A percentile compares a stretch with the other conserved stretches of the same genome.
These are phyloP conservation scores for Ascochyta pisi DNA, from an alignment of 2,329 filamentous ascomycete genomes.

Conservation along the genomic window DNA sequence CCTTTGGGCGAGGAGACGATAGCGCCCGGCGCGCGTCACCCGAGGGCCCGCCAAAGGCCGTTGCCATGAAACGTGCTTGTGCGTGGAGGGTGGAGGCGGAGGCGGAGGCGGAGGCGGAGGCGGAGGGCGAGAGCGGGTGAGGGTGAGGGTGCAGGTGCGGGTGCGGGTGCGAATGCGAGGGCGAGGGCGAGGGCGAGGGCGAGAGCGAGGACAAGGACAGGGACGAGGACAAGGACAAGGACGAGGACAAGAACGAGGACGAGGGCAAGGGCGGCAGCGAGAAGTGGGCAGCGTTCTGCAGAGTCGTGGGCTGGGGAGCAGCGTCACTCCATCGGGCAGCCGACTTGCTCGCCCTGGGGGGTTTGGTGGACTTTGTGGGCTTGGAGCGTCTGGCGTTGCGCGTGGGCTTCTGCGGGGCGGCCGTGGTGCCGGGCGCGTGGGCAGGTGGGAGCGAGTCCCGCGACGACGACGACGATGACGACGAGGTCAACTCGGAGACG, in stretches of 20 bases:
- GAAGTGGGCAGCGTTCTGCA: constrained; percentile 23
- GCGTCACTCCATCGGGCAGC: constrained; percentile 40
- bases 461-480: constrained; percentile 29
- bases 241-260: no score
- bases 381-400: constrained; percentile 38
- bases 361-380: constrained; percentile 32
- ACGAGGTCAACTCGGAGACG: constrained; percentile 34
- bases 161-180: no score
- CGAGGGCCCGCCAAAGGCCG: constrained; percentile 45
- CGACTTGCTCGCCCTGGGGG: constrained; percentile 3
- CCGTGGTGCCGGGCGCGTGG: constrained; percentile 27
- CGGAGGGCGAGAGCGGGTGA: constrained; percentile 14
- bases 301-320: constrained; percentile 19
- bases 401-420: constrained; percentile 34
- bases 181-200: no score
- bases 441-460: constrained; percentile 38
- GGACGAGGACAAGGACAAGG: no score
- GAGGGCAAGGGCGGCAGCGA: constrained; percentile 3
- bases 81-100: not conserved
- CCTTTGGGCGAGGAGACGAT: constrained; percentile 53
- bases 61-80: constrained; percentile 42
- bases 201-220: no score
- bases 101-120: not conserved
- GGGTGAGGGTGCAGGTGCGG: no score
- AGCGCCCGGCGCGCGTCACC: constrained; percentile 52